Conservation (phyloP, 108 stramenopile species). For the Cyclotella kingstonii region DNA sequence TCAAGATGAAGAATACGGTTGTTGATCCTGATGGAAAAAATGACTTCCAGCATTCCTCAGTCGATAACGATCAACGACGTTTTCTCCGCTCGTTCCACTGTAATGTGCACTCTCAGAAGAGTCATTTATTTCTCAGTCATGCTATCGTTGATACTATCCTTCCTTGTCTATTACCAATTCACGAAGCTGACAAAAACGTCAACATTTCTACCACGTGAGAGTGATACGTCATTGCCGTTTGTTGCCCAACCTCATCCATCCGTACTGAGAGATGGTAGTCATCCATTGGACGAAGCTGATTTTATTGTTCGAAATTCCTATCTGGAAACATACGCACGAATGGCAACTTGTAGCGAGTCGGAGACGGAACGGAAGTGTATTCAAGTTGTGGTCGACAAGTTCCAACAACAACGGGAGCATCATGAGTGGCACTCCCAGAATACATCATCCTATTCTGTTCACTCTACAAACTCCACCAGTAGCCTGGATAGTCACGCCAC, state of each 20-base stretch:
- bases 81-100: no score
- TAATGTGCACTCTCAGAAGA: no score
- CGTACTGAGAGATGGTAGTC: neutral
- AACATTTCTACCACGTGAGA: neutral
- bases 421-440: no score
- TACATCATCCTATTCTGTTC: no score
- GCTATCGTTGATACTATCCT: neutral
- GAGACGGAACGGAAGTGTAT: slow-evolving; percentile 26
- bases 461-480: neutral
- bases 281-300: slow-evolving; percentile 33
- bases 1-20: no score
- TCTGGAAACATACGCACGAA: slow-evolving; percentile 31
- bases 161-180: slow-evolving; percentile 1
- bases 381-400: neutral
- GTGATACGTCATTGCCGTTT: neutral
- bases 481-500: slow-evolving; percentile 1
- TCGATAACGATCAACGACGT: no score
- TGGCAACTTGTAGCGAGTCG: slow-evolving; percentile 13
- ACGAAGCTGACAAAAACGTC: neutral
- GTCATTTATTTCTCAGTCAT: neutral
- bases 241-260: neutral
- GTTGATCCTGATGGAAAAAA: no score
- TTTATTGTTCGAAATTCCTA: slow-evolving; percentile 33
- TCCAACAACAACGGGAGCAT: slow-evolving; percentile 8
- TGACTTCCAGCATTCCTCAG: no score